Conservation (phyloP, 768 basidiomycete species). For the Suillus subluteus region DNA sequence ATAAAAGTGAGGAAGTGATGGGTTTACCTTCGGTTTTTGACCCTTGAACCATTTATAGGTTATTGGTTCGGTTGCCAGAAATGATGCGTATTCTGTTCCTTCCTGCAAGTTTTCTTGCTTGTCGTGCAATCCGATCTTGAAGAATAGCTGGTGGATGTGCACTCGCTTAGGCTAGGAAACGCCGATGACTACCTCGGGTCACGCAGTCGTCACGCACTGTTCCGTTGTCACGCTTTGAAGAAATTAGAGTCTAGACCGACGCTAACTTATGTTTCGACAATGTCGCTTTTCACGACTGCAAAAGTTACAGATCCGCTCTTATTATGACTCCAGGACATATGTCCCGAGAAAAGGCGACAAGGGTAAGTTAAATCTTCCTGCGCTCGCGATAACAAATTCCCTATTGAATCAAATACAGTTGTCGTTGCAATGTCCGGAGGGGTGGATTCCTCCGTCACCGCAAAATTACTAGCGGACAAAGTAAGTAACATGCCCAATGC, state of each 20-base stretch:
- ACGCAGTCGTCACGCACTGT: slow-evolving; percentile 3
- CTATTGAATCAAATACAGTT: slow-evolving; percentile 48
- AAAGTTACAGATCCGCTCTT: slow-evolving; percentile 12
- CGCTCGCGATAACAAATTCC: background rate
- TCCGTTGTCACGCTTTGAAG: slow-evolving; percentile 6
- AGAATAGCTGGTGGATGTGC: background rate
- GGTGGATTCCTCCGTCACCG: slow-evolving; percentile 91
- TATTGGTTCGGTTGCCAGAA: background rate
- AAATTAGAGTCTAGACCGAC: too few relatives aligned
- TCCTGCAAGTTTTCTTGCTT: background rate
- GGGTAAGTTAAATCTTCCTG: slow-evolving; percentile 15
- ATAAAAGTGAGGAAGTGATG: background rate
- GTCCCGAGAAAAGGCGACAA: slow-evolving; percentile 33
- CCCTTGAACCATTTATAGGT: slow-evolving; percentile 42
- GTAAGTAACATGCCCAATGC: slow-evolving; percentile 38
- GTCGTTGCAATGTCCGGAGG: slow-evolving; percentile 95
- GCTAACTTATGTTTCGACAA: slow-evolving; percentile 15
- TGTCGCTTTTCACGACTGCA: slow-evolving; percentile 15
- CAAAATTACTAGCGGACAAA: slow-evolving; percentile 71
- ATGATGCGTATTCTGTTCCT: background rate
- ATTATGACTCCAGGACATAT: slow-evolving; percentile 20
- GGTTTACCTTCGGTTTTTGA: slow-evolving; percentile 41
- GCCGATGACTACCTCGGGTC: slow-evolving; percentile 3
- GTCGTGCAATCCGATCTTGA: slow-evolving; percentile 4
- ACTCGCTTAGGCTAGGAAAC: background rate